phyloP scores from a whole-genome alignment of 805 yeast genomes.

The Wickerhamiella hasegawae region DNA sequence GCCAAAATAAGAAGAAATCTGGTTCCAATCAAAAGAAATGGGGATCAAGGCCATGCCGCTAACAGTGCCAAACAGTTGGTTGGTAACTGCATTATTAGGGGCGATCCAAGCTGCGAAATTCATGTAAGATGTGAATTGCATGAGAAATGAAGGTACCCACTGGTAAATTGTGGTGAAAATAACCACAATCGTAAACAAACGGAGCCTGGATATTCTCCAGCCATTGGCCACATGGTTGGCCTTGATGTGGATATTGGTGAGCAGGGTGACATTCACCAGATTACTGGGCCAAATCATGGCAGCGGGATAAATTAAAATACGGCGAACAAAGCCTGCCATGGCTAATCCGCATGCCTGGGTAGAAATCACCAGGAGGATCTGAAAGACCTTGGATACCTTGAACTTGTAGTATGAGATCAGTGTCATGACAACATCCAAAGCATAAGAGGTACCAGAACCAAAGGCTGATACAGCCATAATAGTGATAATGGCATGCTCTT shows the following conservation, averaged over 20 bases:
- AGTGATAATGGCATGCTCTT: conserved; percentile 45
- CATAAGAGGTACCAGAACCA: conserved; percentile 33
- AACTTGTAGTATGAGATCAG: conserved; percentile 33
- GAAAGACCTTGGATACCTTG: conserved; percentile 34
- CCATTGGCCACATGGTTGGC: conserved; percentile 39
- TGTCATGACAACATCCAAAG: conserved; percentile 40
- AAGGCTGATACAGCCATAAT: conserved; percentile 31
- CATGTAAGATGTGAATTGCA: conserved; percentile 42
- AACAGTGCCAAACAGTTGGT: conserved; percentile 54
- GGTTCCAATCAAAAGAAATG: conserved; percentile 44
- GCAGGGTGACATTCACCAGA: conserved; percentile 42
- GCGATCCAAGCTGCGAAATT: conserved; percentile 50
- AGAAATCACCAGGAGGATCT: conserved; percentile 34
- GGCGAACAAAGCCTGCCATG: conserved; percentile 45
- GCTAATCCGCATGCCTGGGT: conserved; percentile 55
- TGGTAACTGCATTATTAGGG: conserved; percentile 40
- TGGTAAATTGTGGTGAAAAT: conserved; percentile 31
- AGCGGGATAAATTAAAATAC: conserved; percentile 45
- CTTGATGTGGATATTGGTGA: conserved; percentile 35
- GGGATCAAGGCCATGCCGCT: not conserved
- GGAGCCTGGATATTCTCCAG: conserved; percentile 41
- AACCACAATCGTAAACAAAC: conserved; percentile 31
- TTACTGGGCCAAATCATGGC: conserved; percentile 59
- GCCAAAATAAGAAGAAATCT: conserved; percentile 37
- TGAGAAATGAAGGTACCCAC: conserved; percentile 47